These are phyloP conservation scores for Xylaria castorea DNA, from an alignment of 495 filamentous ascomycete genomes.

Conservation along the genomic window DNA sequence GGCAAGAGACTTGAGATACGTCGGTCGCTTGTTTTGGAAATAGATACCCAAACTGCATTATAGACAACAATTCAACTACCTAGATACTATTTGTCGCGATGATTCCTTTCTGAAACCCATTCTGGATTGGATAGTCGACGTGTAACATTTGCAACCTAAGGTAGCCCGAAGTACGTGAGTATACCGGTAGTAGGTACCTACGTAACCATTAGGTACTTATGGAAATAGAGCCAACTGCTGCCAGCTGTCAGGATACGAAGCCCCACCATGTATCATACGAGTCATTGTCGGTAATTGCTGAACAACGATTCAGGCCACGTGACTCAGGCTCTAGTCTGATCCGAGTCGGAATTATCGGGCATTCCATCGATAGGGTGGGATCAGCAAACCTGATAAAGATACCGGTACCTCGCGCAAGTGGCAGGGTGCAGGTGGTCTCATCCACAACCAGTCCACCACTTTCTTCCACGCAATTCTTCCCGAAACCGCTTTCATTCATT, in stretches of 20 bases:
- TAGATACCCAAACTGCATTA: slow-evolving; percentile 17
- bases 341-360: slow-evolving; percentile 26
- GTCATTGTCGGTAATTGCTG: slow-evolving; percentile 8
- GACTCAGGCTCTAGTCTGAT: slow-evolving; percentile 22
- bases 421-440: not conserved
- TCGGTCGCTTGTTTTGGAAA: slow-evolving; percentile 8
- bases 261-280: not conserved
- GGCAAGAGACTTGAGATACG: not conserved
- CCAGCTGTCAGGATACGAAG: not conserved
- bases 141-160: too few relatives aligned
- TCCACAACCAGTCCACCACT: slow-evolving; percentile 13
- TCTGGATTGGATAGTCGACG: not conserved
- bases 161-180: too few relatives aligned
- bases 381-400: slow-evolving; percentile 9
- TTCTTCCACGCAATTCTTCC: slow-evolving; percentile 13
- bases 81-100: not conserved
- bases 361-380: not conserved
- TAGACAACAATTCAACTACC: not conserved
- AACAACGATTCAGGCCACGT: slow-evolving; percentile 28
- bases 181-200: too few relatives aligned
- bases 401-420: slow-evolving; percentile 2
- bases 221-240: not conserved
- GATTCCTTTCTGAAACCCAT: not conserved
- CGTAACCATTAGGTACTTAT: not conserved
- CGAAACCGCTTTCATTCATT: slow-evolving; percentile 14